Conservation (phyloP, 164 flowering plant genomes). For the Malania oleifera region DNA sequence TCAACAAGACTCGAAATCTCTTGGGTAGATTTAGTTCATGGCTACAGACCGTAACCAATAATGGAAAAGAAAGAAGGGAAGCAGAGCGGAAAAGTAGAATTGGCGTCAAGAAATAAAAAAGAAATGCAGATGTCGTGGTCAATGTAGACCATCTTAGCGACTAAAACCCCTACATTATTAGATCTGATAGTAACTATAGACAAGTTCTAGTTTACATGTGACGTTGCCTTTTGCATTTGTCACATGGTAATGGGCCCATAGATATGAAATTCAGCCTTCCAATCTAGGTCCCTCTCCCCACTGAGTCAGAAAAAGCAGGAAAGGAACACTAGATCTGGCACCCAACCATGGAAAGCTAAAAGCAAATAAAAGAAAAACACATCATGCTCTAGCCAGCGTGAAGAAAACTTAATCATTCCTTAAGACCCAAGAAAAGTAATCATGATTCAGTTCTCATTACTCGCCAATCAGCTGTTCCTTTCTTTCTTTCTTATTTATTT, state of each 20-base stretch:
- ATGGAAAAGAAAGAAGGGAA: background rate
- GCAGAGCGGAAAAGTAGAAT: background rate
- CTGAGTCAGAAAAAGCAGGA: constrained; percentile 9
- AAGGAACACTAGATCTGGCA: constrained; percentile 1
- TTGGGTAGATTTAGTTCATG: background rate
- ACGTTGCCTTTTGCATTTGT: constrained; percentile 1
- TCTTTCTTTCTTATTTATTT: background rate
- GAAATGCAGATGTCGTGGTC: background rate
- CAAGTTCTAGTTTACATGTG: constrained; percentile 8
- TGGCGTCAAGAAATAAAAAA: background rate
- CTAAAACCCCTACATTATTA: background rate
- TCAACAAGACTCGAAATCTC: background rate
- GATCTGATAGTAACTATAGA: constrained; percentile 15
- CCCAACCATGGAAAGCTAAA: constrained; percentile 6
- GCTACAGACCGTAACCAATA: background rate
- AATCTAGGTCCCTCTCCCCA: background rate
- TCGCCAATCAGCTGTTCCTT: constrained; percentile 5
- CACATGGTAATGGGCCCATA: constrained; percentile 20
- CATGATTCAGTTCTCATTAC: background rate
- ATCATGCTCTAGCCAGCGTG: background rate
- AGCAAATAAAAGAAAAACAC: background rate
- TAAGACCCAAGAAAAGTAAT: constrained; percentile 16
- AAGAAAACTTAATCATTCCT: constrained; percentile 12
- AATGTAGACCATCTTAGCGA: background rate
- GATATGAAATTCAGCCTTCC: constrained; percentile 10